Evolutionary conservation across 495 filamentous ascomycete species (phyloP).

Genomic region (Tuber microsphaerosporum): DNA sequence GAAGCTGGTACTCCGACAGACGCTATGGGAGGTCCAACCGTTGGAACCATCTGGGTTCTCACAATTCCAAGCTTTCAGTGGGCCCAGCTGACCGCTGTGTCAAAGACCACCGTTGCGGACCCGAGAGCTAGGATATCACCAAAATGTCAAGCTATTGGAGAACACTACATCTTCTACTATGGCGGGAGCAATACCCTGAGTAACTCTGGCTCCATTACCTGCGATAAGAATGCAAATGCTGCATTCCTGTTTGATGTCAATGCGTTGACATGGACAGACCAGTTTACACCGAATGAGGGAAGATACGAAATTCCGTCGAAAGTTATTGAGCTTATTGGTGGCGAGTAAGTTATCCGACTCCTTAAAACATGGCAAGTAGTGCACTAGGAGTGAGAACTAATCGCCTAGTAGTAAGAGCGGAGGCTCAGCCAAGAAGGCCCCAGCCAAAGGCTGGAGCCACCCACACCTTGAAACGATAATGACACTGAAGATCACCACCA

Average conservation of each 20-base stretch:
- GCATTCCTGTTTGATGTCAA: conserved; percentile 17
- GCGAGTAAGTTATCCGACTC: not conserved
- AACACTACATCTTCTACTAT: conserved; percentile 17
- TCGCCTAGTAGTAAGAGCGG: not conserved
- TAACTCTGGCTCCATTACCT: not conserved
- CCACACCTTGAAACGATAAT: not conserved
- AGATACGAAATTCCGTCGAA: not conserved
- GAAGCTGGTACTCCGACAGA: not conserved
- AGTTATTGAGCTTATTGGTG: not conserved
- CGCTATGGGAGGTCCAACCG: not conserved
- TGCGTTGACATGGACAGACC: conserved; percentile 7
- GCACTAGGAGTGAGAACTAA: not conserved
- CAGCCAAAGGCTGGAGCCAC: not conserved
- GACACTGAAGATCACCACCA: not conserved
- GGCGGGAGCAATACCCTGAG: conserved; percentile 11
- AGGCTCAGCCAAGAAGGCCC: not conserved
- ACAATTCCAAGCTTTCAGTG: conserved; percentile 15
- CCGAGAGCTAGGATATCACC: not conserved
- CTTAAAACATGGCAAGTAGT: not conserved
- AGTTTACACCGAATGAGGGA: conserved; percentile 2
- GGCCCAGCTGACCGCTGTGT: not conserved
- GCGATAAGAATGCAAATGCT: conserved; percentile 8
- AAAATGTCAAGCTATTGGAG: conserved; percentile 8
- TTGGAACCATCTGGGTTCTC: conserved; percentile 13
- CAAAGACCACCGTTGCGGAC: not conserved